Conservation (phyloP, 1,139 yeast genomes). For the Lodderomyces margitis region DNA sequence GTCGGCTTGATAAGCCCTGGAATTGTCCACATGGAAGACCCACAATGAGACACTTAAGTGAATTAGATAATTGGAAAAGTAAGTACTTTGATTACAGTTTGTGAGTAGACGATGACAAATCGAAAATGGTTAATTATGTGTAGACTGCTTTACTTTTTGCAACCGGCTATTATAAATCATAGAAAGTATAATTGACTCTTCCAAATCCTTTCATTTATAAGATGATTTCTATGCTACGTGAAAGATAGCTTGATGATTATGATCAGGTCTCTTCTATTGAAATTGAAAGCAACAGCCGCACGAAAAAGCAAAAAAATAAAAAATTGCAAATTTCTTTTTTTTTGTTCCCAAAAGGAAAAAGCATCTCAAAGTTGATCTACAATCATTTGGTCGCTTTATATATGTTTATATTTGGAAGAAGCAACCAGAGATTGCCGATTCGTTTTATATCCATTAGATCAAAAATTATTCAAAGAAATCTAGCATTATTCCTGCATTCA, state of each 20-base stretch:
- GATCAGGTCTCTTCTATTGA: no score
- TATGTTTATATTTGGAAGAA: not conserved
- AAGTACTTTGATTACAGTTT: slow-evolving; percentile 14
- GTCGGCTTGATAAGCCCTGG: slow-evolving; percentile 89
- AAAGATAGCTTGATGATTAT: no score
- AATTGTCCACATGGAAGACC: slow-evolving; percentile 99
- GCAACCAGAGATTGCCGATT: not conserved
- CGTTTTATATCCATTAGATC: not conserved
- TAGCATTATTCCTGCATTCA: not conserved
- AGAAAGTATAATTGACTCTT: no score
- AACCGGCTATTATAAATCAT: no score
- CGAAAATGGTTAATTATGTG: no score
- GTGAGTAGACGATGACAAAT: not conserved
- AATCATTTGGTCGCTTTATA: not conserved
- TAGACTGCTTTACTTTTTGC: no score
- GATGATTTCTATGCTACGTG: no score
- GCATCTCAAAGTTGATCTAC: not conserved
- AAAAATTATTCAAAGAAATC: not conserved
- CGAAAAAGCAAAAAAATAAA: not conserved
- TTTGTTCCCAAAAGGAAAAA: not conserved
- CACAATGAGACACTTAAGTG: slow-evolving; percentile 85
- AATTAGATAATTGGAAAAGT: slow-evolving; percentile 29
- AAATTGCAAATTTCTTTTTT: not conserved
- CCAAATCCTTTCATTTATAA: no score
- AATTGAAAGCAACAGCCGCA: not conserved